Evolutionary conservation across 805 yeast genomes (phyloP).

Genomic region (Candida patagonica): DNA sequence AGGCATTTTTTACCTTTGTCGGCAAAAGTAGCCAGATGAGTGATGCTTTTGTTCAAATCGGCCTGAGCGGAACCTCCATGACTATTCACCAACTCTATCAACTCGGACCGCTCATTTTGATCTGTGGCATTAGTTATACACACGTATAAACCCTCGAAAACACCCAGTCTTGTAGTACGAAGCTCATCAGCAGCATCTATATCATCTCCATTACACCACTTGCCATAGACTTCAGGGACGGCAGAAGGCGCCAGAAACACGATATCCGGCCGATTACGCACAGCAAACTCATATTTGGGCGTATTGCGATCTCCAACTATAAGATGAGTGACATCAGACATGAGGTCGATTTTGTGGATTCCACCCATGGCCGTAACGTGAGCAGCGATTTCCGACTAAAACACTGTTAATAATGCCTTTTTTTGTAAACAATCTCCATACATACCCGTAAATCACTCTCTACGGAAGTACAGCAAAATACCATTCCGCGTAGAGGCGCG

Average conservation of each 20-base stretch:
- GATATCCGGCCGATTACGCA: slow-evolving; percentile 40
- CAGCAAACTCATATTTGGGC: slow-evolving; percentile 45
- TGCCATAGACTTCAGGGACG: slow-evolving; percentile 35
- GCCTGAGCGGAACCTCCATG: slow-evolving; percentile 29
- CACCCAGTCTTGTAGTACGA: slow-evolving; percentile 15
- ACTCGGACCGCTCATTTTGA: slow-evolving; percentile 19
- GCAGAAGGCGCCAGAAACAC: slow-evolving; percentile 41
- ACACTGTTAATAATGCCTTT: not conserved
- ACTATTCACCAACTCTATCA: slow-evolving; percentile 20
- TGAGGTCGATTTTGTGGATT: slow-evolving; percentile 35
- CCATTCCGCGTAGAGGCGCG: slow-evolving; percentile 12
- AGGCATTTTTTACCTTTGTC: slow-evolving; percentile 27
- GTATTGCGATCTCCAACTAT: slow-evolving; percentile 46
- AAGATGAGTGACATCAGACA: slow-evolving; percentile 42
- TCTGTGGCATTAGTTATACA: slow-evolving; percentile 31
- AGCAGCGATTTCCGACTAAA: slow-evolving; percentile 25
- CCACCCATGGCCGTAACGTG: slow-evolving; percentile 41
- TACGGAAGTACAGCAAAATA: slow-evolving; percentile 17
- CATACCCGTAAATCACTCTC: slow-evolving; percentile 14
- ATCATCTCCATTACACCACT: slow-evolving; percentile 47
- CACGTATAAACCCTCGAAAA: slow-evolving; percentile 28
- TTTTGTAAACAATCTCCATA: not conserved
- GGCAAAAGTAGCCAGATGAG: slow-evolving; percentile 24
- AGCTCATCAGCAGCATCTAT: slow-evolving; percentile 22
- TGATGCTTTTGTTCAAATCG: slow-evolving; percentile 21